Conservation (phyloP, 495 filamentous ascomycete genomes). For the Neurospora terricola region DNA sequence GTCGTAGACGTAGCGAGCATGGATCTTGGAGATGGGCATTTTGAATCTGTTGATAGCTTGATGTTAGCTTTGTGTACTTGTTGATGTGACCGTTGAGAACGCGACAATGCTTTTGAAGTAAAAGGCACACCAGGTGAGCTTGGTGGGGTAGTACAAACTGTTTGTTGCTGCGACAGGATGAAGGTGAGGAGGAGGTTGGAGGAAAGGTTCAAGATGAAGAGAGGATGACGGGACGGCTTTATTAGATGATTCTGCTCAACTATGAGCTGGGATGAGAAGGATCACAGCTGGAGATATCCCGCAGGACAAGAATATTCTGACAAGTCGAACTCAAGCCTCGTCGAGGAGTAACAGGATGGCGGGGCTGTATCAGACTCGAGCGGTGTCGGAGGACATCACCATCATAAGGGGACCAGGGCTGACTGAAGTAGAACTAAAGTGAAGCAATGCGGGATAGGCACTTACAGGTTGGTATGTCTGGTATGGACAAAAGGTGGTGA, state of each 20-base stretch:
- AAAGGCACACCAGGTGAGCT: neutral
- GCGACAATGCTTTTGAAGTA: neutral
- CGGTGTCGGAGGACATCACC: neutral
- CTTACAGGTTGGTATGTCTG: slow-evolving; percentile 5
- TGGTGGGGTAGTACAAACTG: neutral
- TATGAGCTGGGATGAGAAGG: neutral
- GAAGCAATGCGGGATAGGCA: neutral
- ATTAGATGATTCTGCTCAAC: slow-evolving; percentile 18
- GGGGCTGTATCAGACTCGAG: neutral
- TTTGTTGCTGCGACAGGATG: slow-evolving; percentile 1
- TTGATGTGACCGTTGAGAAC: neutral
- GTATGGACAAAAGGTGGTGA: neutral
- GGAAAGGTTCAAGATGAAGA: neutral
- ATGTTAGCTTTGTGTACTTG: neutral
- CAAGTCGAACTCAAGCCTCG: neutral
- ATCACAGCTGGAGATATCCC: slow-evolving; percentile 12
- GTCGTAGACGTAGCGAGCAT: slow-evolving; percentile 98
- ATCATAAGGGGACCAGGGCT: neutral
- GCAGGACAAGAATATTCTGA: slow-evolving; percentile 5
- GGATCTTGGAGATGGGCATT: slow-evolving; percentile 97
- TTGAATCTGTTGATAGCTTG: slow-evolving; percentile 23
- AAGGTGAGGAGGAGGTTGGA: neutral
- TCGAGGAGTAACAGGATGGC: neutral
- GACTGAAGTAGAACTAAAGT: neutral
- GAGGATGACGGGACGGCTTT: neutral